Percentiles rank a stretch among this genome's conserved stretches.
Evolutionary conservation across 257 asterid genomes (phyloP).

Genomic region (Solanum pinnatisectum): DNA sequence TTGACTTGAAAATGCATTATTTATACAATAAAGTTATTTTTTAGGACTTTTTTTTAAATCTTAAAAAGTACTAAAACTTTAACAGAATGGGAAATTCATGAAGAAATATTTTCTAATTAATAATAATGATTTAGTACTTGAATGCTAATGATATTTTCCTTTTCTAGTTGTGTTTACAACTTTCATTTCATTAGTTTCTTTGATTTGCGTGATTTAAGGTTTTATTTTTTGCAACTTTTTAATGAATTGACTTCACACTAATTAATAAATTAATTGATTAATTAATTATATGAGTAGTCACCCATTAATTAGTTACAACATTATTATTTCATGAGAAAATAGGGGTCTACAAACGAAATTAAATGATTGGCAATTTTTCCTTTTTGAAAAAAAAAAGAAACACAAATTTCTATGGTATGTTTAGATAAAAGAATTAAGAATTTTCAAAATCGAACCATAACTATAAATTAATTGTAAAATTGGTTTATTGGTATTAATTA

Average conservation of each 20-base stretch:
- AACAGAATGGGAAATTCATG: neutral
- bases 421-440: neutral
- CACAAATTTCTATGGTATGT: neutral
- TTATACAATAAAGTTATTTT: neutral
- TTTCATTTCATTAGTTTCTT: neutral
- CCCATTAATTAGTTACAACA: neutral
- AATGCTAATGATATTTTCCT: slow-evolving; percentile 25
- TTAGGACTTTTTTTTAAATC: neutral
- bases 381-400: neutral
- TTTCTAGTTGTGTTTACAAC: neutral
- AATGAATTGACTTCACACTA: neutral
- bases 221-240: neutral
- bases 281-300: neutral
- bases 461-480: too few relatives aligned
- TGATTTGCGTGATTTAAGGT: neutral
- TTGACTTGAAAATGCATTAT: neutral
- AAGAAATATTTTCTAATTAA: slow-evolving; percentile 12
- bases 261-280: neutral
- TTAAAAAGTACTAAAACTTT: neutral
- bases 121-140: slow-evolving; percentile 25
- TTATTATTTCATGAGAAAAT: neutral
- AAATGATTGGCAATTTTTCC: neutral
- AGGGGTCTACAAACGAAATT: neutral
- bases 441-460: too few relatives aligned
- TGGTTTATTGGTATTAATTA: too few relatives aligned